phyloP scores from a whole-genome alignment of 2,329 filamentous ascomycete species.

The Ascomycota sp. region DNA sequence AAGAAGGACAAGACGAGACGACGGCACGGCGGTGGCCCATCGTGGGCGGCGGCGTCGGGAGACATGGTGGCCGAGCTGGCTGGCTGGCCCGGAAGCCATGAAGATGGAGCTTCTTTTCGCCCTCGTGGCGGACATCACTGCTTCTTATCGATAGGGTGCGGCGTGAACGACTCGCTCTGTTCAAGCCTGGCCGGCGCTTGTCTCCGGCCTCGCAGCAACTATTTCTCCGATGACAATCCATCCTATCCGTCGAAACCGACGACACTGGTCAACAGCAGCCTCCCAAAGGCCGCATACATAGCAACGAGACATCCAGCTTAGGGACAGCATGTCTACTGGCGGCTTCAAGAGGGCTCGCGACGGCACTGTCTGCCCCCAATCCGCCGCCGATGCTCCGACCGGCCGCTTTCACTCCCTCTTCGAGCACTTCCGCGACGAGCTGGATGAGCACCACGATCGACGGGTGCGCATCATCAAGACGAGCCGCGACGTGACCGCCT shows the following conservation, averaged over 20 bases:
- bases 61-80: no score
- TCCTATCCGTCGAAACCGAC: background rate
- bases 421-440: slow-evolving; percentile 59
- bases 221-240: slow-evolving; percentile 1
- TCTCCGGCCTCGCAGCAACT: no score
- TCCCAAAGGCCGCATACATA: no score
- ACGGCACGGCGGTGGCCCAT: no score
- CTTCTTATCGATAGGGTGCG: no score
- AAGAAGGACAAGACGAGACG: background rate
- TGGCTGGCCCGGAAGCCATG: no score
- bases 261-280: background rate
- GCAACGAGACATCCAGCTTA: no score
- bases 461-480: slow-evolving; percentile 77
- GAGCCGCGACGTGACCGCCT: slow-evolving; percentile 73
- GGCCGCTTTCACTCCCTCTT: slow-evolving; percentile 51
- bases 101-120: no score
- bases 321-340: slow-evolving; percentile 10
- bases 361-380: slow-evolving; percentile 23
- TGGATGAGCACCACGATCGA: slow-evolving; percentile 87
- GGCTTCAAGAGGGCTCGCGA: slow-evolving; percentile 31
- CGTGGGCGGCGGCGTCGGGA: no score
- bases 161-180: no score
- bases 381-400: slow-evolving; percentile 12
- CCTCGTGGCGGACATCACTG: no score
- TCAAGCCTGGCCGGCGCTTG: no score